Base-by-base conservation (phyloP, 78 protist species). In the Dictyostelium brefeldianum region DNA sequence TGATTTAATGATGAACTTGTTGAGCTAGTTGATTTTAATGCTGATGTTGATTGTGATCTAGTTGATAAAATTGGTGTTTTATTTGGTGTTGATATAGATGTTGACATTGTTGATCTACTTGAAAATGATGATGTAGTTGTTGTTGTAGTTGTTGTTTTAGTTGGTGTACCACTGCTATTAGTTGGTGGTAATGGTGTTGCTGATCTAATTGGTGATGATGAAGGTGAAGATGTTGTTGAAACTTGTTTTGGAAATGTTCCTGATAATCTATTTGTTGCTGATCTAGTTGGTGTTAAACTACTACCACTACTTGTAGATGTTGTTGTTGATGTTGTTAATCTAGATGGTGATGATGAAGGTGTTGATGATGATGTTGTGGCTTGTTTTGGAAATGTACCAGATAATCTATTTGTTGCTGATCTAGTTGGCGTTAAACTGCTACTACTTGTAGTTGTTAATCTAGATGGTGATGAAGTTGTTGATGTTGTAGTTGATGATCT, bases 21-120 rank as follows among this genome's bases (percentile, higher is more conserved):
- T n/a, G n/a, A n/a, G n/a, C n/a, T n/a, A n/a, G n/a, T n/a, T n/a
- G n/a, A n/a, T n/a, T n/a, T n/a, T n/a, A n/a, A n/a, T n/a, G n/a
- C n/a, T n/a, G n/a, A n/a, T n/a, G n/a, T 36, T 36, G 43, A 36
- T 36, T 36, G 43, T 36, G n/a, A n/a, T n/a, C n/a, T n/a, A n/a
- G n/a, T n/a, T n/a, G n/a, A n/a, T n/a, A n/a, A n/a, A 53, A 25
- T 36, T 56, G 83, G 70, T 57, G 83, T 56, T 5, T 22, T 36
- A 31, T 50, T 36, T 31, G 57, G 20, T 8, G 64, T 27, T 77
- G 31, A 50, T 22, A 82, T 20, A 2, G 67, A 53, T 18, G 90
- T 69, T 25, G 70, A 53, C 10, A 80, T 70, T 27, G 57, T 31
- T 20, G 90, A 70, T 69, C 90, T 73, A 31, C 73, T 29, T 20